Percentiles rank a stretch among this genome's conserved stretches.
Evolutionary conservation across 148 eudicot species (phyloP).

Genomic region (Pharnaceum exiguum): DNA sequence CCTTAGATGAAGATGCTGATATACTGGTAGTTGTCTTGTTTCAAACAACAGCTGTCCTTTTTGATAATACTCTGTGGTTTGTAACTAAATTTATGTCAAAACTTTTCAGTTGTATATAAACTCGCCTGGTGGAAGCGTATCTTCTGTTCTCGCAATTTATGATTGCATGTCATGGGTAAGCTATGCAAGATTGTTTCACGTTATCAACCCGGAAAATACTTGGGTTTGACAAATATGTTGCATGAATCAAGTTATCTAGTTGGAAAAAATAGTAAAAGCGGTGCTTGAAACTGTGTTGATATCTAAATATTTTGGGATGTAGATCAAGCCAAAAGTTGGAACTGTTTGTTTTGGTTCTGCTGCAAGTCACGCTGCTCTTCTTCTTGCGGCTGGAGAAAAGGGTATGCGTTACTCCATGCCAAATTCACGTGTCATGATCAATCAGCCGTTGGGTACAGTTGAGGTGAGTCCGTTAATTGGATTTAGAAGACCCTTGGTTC

Average conservation of each 20-base stretch:
- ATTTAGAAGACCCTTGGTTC: neutral
- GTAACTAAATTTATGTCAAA: neutral
- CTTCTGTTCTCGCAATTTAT: slow-evolving; percentile 83
- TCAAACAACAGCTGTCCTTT: slow-evolving; percentile 1
- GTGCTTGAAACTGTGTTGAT: slow-evolving; percentile 2
- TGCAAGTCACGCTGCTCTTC: slow-evolving; percentile 88
- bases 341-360: slow-evolving; percentile 92
- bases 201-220: neutral
- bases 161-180: slow-evolving; percentile 99
- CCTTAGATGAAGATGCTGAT: slow-evolving; percentile 84
- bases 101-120: slow-evolving; percentile 64
- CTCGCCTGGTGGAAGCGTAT: slow-evolving; percentile 91
- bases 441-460: slow-evolving; percentile 78
- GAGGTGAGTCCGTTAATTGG: slow-evolving; percentile 45
- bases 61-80: neutral
- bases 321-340: slow-evolving; percentile 98
- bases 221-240: neutral
- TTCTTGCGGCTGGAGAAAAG: slow-evolving; percentile 97
- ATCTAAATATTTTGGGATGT: slow-evolving; percentile 8
- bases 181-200: neutral
- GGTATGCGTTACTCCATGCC: slow-evolving; percentile 99
- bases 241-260: too few species aligned
- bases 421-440: slow-evolving; percentile 89
- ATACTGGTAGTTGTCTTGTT: slow-evolving; percentile 49
- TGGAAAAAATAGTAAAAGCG: too few species aligned